Evolutionary conservation across 2,329 filamentous ascomycete genomes (phyloP).

Genomic region (Rutstroemia sp.): DNA sequence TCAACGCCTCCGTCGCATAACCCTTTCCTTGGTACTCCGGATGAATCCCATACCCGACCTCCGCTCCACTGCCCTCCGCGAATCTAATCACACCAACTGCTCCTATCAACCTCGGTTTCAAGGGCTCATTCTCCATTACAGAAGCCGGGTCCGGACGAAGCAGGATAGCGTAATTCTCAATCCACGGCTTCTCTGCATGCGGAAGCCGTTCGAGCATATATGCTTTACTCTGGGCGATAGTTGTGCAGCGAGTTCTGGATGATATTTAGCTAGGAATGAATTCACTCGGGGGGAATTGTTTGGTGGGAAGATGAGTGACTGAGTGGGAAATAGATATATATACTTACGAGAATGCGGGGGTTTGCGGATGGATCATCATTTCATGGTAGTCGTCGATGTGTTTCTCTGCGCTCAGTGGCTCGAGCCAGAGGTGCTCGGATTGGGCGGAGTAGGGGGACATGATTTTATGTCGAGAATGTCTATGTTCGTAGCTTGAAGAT

Average conservation of each 20-base stretch:
- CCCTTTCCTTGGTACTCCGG: conserved; percentile 12
- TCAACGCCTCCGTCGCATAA: conserved; percentile 17
- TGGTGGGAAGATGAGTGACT: too few species aligned
- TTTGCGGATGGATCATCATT: too few species aligned
- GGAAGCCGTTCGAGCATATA: conserved; percentile 4
- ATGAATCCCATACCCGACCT: conserved; percentile 17
- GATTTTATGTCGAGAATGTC: too few species aligned
- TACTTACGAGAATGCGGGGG: too few species aligned
- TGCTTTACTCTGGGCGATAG: conserved; percentile 7
- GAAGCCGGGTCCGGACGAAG: conserved; percentile 6
- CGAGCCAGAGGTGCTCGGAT: too few species aligned
- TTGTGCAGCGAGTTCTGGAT: background rate
- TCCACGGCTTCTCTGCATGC: conserved; percentile 12
- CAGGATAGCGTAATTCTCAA: conserved; percentile 20
- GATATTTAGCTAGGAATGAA: background rate
- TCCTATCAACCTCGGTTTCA: conserved; percentile 14
- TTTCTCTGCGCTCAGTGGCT: too few species aligned
- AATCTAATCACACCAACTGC: conserved; percentile 12
- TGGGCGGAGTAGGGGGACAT: too few species aligned
- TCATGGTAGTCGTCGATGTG: too few species aligned
- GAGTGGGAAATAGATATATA: too few species aligned
- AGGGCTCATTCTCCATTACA: background rate
- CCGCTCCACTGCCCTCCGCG: conserved; percentile 11
- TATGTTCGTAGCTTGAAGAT: too few species aligned
- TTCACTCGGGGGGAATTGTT: too few species aligned